phyloP scores from a whole-genome alignment of 352 stramenopile genomes.

The Pelagophyceae sp. region DNA sequence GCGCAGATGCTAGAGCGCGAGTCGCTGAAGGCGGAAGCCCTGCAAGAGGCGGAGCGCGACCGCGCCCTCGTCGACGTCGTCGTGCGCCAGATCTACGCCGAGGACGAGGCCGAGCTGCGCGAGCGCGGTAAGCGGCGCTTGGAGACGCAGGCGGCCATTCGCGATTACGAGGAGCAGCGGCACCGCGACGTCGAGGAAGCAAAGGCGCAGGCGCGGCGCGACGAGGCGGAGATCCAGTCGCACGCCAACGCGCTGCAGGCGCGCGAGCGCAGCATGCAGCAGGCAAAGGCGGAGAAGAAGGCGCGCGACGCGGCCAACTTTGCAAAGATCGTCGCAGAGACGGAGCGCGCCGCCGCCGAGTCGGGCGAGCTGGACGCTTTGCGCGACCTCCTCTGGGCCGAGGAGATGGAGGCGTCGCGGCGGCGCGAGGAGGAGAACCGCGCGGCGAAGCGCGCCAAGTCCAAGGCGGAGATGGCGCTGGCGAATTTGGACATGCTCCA shows the following conservation, averaged over 20 bases:
- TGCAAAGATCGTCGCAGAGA: conserved; percentile 65
- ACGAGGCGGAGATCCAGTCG: conserved; percentile 41
- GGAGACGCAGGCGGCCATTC: conserved; percentile 35
- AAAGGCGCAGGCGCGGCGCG: conserved; percentile 44
- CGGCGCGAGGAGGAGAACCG: not conserved
- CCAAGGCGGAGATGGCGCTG: conserved; percentile 42
- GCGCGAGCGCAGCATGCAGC: conserved; percentile 34
- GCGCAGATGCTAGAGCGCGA: conserved; percentile 44
- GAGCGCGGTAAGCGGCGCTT: conserved; percentile 52
- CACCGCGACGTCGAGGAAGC: conserved; percentile 55
- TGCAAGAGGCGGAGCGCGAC: conserved; percentile 59
- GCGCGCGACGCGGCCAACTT: conserved; percentile 41
- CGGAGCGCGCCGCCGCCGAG: conserved; percentile 58
- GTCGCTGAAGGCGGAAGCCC: conserved; percentile 46
- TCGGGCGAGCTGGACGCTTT: conserved; percentile 74
- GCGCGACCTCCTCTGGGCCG: conserved; percentile 78
- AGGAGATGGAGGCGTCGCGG: conserved; percentile 57
- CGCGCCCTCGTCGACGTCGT: conserved; percentile 68
- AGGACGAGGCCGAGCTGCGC: conserved; percentile 65
- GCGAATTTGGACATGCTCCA: conserved; percentile 42
- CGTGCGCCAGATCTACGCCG: conserved; percentile 66
- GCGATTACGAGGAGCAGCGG: conserved; percentile 62
- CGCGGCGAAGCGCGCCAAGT: conserved; percentile 10
- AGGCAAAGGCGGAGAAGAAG: conserved; percentile 43
- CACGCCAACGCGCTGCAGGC: conserved; percentile 37